A percentile compares a stretch with the other conserved stretches of the same genome.
Evolutionary conservation across 108 stramenopile genomes (phyloP).

Genomic region (Fistulifera pelliculosa): DNA sequence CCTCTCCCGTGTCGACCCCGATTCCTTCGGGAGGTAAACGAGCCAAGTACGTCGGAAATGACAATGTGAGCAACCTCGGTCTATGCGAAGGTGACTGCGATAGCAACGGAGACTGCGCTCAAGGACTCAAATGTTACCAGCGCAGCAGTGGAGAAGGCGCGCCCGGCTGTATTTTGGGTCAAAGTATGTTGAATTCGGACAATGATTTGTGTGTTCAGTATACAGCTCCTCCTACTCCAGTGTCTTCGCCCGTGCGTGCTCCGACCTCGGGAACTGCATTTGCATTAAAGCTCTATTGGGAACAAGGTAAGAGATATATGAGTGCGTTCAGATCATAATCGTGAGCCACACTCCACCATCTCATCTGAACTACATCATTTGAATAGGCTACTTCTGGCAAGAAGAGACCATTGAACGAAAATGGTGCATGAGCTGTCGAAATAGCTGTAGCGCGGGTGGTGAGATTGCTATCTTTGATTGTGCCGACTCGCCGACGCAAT

Average conservation of each 20-base stretch:
- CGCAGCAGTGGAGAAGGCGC: constrained; percentile 12
- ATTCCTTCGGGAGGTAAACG: too few relatives aligned
- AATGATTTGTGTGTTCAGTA: too few relatives aligned
- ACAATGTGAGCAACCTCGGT: not conserved
- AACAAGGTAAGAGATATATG: too few relatives aligned
- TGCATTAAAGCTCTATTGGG: too few relatives aligned
- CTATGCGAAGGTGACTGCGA: constrained; percentile 8
- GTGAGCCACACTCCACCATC: too few relatives aligned
- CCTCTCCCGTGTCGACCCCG: not conserved
- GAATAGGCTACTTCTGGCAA: constrained; percentile 51
- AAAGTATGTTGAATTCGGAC: too few relatives aligned
- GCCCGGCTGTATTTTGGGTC: constrained; percentile 15
- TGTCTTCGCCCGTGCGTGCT: too few relatives aligned
- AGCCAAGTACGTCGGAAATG: too few relatives aligned
- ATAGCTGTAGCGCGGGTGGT: not conserved
- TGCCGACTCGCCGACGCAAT: not conserved
- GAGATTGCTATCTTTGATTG: not conserved
- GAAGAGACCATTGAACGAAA: constrained; percentile 34
- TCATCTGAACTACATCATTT: too few relatives aligned
- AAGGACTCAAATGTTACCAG: constrained; percentile 14
- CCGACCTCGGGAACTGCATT: too few relatives aligned
- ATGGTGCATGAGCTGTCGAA: constrained; percentile 38
- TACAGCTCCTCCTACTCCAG: too few relatives aligned
- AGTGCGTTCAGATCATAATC: too few relatives aligned
- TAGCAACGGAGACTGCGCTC: constrained; percentile 14